phyloP scores from a whole-genome alignment of 768 basidiomycete species.

The Rhodotorula sphaerocarpa region DNA sequence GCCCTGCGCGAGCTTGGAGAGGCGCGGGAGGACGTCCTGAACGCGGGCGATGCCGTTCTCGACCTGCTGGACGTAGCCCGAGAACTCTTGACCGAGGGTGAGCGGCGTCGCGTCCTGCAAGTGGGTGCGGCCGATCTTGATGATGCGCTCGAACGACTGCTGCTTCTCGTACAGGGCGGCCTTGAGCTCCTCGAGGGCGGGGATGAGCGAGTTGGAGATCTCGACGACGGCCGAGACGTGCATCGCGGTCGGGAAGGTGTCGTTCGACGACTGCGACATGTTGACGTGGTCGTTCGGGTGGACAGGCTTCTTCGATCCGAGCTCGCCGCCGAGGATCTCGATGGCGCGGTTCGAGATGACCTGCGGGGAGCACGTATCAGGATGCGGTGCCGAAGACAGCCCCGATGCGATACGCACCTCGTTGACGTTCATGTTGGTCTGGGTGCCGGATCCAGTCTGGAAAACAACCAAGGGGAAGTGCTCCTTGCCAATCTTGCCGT shows the following conservation, averaged over 20 bases:
- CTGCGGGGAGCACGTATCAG: slow-evolving; percentile 44
- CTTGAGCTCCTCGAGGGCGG: slow-evolving; percentile 73
- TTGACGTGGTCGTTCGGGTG: slow-evolving; percentile 99
- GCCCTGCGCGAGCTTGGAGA: slow-evolving; percentile 87
- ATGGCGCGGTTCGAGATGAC: slow-evolving; percentile 98
- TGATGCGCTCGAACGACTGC: slow-evolving; percentile 75
- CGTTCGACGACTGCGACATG: slow-evolving; percentile 97
- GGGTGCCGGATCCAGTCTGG: slow-evolving; percentile 97
- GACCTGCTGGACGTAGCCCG: slow-evolving; percentile 92
- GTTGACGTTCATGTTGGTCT: slow-evolving; percentile 99
- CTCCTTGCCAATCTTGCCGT: slow-evolving; percentile 75
- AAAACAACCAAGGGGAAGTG: slow-evolving; percentile 98
- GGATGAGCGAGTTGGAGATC: slow-evolving; percentile 66
- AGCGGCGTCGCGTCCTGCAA: slow-evolving; percentile 94
- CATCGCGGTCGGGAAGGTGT: slow-evolving; percentile 99
- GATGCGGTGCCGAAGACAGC: neutral
- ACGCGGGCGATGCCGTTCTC: slow-evolving; percentile 80
- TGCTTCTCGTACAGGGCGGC: slow-evolving; percentile 76
- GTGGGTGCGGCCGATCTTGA: slow-evolving; percentile 98
- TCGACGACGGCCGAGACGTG: slow-evolving; percentile 93
- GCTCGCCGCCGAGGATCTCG: slow-evolving; percentile 85
- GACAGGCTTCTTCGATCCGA: slow-evolving; percentile 92
- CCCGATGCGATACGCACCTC: slow-evolving; percentile 53
- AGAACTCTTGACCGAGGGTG: slow-evolving; percentile 97
- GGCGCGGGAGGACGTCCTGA: slow-evolving; percentile 68